Percentiles rank a stretch among this genome's conserved stretches.
These are phyloP conservation scores for Phytophthora hibernalis DNA, from an alignment of 352 stramenopile species.

Conservation along the genomic window DNA sequence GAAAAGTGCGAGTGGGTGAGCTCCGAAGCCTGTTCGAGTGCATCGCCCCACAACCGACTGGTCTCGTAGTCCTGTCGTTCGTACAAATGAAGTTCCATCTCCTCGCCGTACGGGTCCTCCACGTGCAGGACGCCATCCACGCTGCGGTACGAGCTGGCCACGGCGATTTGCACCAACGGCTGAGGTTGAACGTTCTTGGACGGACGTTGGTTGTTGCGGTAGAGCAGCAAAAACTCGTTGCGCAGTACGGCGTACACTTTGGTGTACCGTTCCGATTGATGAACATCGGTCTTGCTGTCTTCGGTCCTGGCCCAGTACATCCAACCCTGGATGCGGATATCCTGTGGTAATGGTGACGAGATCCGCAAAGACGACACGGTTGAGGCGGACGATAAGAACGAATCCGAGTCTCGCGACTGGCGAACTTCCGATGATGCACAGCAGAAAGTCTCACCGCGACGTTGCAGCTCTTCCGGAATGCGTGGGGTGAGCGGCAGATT, in stretches of 20 bases:
- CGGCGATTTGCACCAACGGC: conserved; percentile 70
- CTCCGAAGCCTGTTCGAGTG: conserved; percentile 63
- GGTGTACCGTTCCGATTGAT: conserved; percentile 58
- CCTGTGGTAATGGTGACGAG: conserved; percentile 44
- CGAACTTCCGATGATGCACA: conserved; percentile 19
- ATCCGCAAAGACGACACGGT: conserved; percentile 26
- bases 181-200: conserved; percentile 44
- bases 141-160: conserved; percentile 54
- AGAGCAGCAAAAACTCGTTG: conserved; percentile 75
- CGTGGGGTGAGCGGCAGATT: conserved; percentile 9
- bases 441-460: conserved; percentile 34
- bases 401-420: conserved; percentile 34
- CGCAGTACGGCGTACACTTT: conserved; percentile 78
- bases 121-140: conserved; percentile 57
- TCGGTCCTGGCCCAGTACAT: conserved; percentile 76
- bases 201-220: conserved; percentile 55
- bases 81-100: conserved; percentile 83
- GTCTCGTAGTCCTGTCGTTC: conserved; percentile 49
- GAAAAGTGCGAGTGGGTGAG: conserved; percentile 69
- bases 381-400: conserved; percentile 33
- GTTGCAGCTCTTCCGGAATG: conserved; percentile 3
- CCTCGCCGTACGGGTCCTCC: conserved; percentile 66
- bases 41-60: conserved; percentile 46
- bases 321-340: conserved; percentile 59
- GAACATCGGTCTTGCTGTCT: conserved; percentile 12